phyloP scores from a whole-genome alignment of 2,329 filamentous ascomycete species.

The Cercospora sojina region DNA sequence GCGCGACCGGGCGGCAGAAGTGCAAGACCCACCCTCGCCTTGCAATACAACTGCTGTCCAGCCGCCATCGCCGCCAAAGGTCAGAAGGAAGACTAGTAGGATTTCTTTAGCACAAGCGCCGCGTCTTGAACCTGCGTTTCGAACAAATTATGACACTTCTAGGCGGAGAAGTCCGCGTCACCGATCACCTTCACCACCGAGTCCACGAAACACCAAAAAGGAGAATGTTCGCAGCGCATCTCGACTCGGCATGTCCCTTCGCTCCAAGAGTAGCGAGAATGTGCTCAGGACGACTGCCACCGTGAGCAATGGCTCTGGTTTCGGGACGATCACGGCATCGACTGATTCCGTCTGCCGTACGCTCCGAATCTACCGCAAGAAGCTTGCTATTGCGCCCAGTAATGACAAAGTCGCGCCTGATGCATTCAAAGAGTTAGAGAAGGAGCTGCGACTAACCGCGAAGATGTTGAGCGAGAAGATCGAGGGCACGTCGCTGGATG shows the following conservation, averaged over 20 bases:
- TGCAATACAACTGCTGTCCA: constrained; percentile 46
- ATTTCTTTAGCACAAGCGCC: constrained; percentile 49
- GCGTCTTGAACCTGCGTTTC: constrained; percentile 45
- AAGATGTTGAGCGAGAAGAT: constrained; percentile 45
- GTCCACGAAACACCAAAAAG: constrained; percentile 26
- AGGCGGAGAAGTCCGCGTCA: constrained; percentile 33
- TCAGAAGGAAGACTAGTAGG: constrained; percentile 58
- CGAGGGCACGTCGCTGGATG: constrained; percentile 44
- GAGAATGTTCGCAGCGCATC: constrained; percentile 45
- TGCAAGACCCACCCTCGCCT: constrained; percentile 36
- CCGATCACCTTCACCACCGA: constrained; percentile 47
- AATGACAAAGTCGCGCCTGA: constrained; percentile 48
- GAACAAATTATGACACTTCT: constrained; percentile 26
- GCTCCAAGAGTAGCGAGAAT: constrained; percentile 45
- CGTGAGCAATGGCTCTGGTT: constrained; percentile 40
- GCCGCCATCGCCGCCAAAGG: constrained; percentile 50
- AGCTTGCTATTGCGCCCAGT: constrained; percentile 47
- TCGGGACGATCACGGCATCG: constrained; percentile 51
- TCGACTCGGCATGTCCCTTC: constrained; percentile 49
- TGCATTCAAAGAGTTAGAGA: constrained; percentile 55
- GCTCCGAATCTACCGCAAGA: constrained; percentile 59
- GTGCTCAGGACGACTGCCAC: constrained; percentile 27
- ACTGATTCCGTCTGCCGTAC: constrained; percentile 60
- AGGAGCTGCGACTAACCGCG: constrained; percentile 54
- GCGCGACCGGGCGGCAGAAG: constrained; percentile 46